Base-by-base conservation (phyloP, 2,329 filamentous ascomycete genomes). In the Penicillium sclerotiorum region DNA sequence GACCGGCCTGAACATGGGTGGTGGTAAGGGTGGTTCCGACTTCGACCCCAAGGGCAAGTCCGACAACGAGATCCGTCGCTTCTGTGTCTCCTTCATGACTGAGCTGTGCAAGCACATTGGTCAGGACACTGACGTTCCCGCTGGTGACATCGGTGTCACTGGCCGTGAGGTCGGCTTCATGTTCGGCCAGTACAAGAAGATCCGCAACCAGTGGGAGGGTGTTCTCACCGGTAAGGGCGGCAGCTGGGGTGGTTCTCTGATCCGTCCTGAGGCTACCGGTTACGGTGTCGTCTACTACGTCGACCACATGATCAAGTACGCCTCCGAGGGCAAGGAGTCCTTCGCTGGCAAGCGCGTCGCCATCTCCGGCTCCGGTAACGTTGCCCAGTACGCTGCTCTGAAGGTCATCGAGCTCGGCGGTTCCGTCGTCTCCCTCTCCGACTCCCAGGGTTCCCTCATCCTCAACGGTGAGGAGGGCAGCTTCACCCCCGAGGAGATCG, bases 41-140 rank as follows among this genome's bases (percentile, higher is more conserved):
- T 97, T 99, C 74, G 91, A 97, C 77, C 94, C 94, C 74, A 99
- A 97, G 85, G 92, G 91, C 80, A 97, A 96, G 84, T 89, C 87
- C 48, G 92, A 99, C 77, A 89, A 85, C 73, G 94, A 97, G 83
- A 97, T 97, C 78, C 89, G 94, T 69, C 89, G 90, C 71, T 97
- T 99, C 84, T 97, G 93, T 80, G 85, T 88, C 60, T 78, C 91
- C 52, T 99, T 97, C 82, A 97, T 97, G 94, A 86, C 86, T 64
- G 90, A 96, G 81, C 85, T 99, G 56, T 88, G 83, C 80, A 91
- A 90, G 78, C 92, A 97, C 83, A 97, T 97, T 71, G 91, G 94
- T 63, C 90, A 90, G 61, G 89, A 96, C 75, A 96, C 90, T 39
- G 94, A 97, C 71, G 91, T 99, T 21, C 94, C 94, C 55, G 94